Percentiles rank a stretch among this genome's conserved stretches.
Conservation (phyloP, 2,329 filamentous ascomycete genomes). For the Alternaria gansuensis region DNA sequence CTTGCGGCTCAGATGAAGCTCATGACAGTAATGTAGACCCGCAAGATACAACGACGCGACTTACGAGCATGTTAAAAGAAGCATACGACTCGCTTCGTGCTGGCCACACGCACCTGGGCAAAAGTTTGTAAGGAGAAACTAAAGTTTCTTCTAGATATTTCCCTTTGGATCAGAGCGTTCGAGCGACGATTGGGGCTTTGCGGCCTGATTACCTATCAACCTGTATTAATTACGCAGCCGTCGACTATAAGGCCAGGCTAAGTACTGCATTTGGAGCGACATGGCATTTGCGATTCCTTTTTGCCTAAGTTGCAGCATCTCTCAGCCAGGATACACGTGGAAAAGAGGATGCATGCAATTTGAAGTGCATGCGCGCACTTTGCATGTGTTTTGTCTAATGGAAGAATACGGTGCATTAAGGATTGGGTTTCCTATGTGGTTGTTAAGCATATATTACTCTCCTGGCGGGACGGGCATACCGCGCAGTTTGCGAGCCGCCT, state of each 20-base stretch:
- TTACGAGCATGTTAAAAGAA: conserved; percentile 15
- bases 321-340: conserved; percentile 28
- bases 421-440: conserved; percentile 19
- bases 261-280: conserved; percentile 49
- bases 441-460: conserved; percentile 33
- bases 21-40: conserved; percentile 53
- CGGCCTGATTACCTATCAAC: conserved; percentile 31
- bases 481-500: conserved; percentile 29
- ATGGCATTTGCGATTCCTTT: conserved; percentile 39
- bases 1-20: conserved; percentile 51
- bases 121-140: conserved; percentile 32
- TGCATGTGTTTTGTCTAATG: conserved; percentile 26
- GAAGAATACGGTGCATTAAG: conserved; percentile 26
- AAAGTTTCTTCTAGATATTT: conserved; percentile 44
- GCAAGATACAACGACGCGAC: conserved; percentile 32
- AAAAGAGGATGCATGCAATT: conserved; percentile 26
- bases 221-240: conserved; percentile 47
- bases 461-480: conserved; percentile 26
- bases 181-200: conserved; percentile 34
- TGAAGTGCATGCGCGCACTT: conserved; percentile 20
- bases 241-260: conserved; percentile 31
- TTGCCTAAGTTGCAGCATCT: conserved; percentile 39
- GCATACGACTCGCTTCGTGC: conserved; percentile 17
- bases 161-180: conserved; percentile 47
- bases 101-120: conserved; percentile 29